Evolutionary conservation across 805 yeast genomes (phyloP).

Genomic region (Lipomyces kockii): DNA sequence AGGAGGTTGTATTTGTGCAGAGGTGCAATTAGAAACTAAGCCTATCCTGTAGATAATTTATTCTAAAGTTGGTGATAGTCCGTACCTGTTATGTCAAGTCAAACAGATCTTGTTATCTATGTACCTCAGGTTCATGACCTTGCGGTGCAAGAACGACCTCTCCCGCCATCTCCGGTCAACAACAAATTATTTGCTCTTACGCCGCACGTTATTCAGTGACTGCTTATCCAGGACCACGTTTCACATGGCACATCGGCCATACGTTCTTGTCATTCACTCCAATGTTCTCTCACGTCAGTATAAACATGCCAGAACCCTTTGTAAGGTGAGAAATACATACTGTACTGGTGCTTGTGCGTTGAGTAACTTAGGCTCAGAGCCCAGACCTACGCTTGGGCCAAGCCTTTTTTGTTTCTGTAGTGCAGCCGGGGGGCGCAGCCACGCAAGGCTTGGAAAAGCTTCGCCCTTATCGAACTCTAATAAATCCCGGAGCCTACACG

Average conservation of each 20-base stretch:
- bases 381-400: conserved; percentile 6
- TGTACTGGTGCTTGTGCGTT: background rate
- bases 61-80: background rate
- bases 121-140: background rate
- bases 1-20: conserved; percentile 1
- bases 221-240: conserved; percentile 1
- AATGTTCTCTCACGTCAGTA: background rate
- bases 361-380: background rate
- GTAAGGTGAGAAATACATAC: background rate
- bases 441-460: background rate
- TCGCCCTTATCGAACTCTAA: conserved; percentile 3
- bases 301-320: background rate
- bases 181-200: background rate
- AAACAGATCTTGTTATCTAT: conserved; percentile 4
- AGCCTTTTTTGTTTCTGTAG: background rate
- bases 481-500: background rate
- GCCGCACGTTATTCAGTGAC: background rate
- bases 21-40: conserved; percentile 2
- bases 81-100: background rate
- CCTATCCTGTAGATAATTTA: background rate
- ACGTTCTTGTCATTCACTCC: background rate
- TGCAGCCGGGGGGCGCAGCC: background rate
- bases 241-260: conserved; percentile 1
- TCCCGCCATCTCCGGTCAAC: background rate
- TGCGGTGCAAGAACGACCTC: background rate